Conservation (phyloP, 768 basidiomycete genomes). For the Xerocomellus dryophilus region DNA sequence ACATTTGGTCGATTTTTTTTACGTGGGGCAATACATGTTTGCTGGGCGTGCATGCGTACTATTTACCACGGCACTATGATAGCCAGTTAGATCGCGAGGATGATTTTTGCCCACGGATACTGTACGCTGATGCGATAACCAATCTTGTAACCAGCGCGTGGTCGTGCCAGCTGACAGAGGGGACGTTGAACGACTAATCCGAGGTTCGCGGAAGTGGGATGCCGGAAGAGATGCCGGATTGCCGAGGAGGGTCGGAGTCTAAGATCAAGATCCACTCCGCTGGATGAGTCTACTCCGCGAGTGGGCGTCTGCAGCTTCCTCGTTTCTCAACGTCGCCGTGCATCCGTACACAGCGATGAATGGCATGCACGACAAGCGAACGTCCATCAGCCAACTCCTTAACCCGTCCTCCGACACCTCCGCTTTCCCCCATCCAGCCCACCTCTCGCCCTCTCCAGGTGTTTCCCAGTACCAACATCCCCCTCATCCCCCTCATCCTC, state of each 20-base stretch:
- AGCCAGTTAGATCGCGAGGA: neutral
- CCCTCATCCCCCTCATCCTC: conserved; percentile 24
- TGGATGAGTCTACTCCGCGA: conserved; percentile 30
- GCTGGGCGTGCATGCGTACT: conserved; percentile 7
- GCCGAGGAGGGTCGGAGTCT: conserved; percentile 29
- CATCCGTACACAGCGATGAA: conserved; percentile 34
- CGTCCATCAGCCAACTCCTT: conserved; percentile 49
- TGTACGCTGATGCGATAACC: neutral
- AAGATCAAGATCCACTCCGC: conserved; percentile 29
- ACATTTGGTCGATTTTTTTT: conserved; percentile 7
- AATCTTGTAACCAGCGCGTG: neutral
- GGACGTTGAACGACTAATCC: no score
- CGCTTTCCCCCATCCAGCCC: conserved; percentile 30
- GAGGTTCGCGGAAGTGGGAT: conserved; percentile 27
- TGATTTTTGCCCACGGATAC: neutral
- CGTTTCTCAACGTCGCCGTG: conserved; percentile 19
- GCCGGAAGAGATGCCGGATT: conserved; percentile 25
- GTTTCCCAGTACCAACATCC: conserved; percentile 31
- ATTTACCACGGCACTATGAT: conserved; percentile 2
- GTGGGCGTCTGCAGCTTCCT: conserved; percentile 24
- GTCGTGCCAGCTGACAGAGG: neutral
- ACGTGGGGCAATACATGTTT: conserved; percentile 19
- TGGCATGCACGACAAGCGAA: conserved; percentile 47
- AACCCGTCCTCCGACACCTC: conserved; percentile 45
- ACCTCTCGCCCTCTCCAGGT: conserved; percentile 25